Evolutionary conservation across 257 asterid species (phyloP).

Genomic region (Solanum ossicruentum): DNA sequence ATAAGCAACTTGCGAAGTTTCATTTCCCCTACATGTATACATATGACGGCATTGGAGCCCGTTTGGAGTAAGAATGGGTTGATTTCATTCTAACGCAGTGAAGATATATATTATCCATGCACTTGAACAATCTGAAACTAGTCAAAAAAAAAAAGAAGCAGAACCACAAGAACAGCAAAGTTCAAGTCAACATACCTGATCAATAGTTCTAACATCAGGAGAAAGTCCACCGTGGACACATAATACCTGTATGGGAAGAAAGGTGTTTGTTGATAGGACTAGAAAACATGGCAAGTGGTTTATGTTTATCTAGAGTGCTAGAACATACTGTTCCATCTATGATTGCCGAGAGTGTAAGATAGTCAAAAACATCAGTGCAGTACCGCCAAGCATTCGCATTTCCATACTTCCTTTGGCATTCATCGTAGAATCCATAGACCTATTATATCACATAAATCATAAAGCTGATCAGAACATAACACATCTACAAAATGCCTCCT

Average conservation of each 20-base stretch:
- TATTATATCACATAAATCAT: constrained; percentile 10
- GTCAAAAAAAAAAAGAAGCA: neutral
- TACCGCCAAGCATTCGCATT: constrained; percentile 99
- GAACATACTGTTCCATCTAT: constrained; percentile 84
- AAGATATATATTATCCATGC: neutral
- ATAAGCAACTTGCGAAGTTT: neutral
- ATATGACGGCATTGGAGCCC: neutral
- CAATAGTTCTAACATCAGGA: constrained; percentile 90
- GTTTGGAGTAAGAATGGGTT: neutral
- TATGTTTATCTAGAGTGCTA: neutral
- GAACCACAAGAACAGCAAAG: neutral
- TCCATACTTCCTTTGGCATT: constrained; percentile 95
- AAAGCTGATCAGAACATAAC: constrained; percentile 1
- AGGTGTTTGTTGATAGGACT: neutral
- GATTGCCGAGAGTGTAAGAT: constrained; percentile 85
- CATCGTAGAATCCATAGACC: constrained; percentile 99
- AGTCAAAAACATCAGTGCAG: constrained; percentile 99
- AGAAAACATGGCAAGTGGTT: neutral
- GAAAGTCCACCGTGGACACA: constrained; percentile 99
- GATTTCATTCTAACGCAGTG: neutral
- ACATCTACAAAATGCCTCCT: neutral
- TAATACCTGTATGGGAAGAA: constrained; percentile 49
- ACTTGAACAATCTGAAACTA: neutral
- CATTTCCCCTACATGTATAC: neutral
- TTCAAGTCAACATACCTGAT: constrained; percentile 48